Base-by-base conservation (phyloP, 495 filamentous ascomycete genomes). In the Aspergillus ostianus region DNA sequence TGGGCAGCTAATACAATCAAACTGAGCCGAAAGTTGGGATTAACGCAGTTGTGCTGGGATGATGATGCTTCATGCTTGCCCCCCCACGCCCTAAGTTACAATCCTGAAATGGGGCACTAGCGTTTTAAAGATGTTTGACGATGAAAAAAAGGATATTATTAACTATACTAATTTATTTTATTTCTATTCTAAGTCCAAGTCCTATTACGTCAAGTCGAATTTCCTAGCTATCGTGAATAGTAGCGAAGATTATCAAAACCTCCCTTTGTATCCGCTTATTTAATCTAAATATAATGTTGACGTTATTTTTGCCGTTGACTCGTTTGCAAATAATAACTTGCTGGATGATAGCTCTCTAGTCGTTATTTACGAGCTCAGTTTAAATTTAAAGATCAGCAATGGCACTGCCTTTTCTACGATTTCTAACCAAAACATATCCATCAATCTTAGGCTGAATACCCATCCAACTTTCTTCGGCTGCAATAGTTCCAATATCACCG, bases 391-490 rank as follows among this genome's bases (percentile, higher is more conserved):
- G 9, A 89, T 93, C 60, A 76, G 77, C 59, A 96, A 96, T 73
- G 89, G 90, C 51, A 96, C 93, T 5, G 76, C 82, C 1, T 97
- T 98, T 80, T 92, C 93, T 0, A 67, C 81, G 12, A 80, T 98
- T 17, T 93, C 93, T 0, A 91, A 92, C 73, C 74, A 80, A 50
- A 87, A 91, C 75, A 96, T 91, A 9, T 96, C 97, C 70, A 74
- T 97, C 63, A 92, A 94, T 73, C 82, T 89, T 0, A 89, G 89
- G 23, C 79, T 97, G 15, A 98, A 97, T 82, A 84, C 76, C 53
- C 85, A 82, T 4, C 93, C 93, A 0, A 91, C 92, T 6, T 97
- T 97, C 79, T 98, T 98, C 74, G 93, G 93, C 59, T 98, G 93
- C 78, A 76, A 93, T 74, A 79, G 77, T 45, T 72, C 76, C 57